Conservation (phyloP, 345 rosid genomes). For the Gossypium stocksii region DNA sequence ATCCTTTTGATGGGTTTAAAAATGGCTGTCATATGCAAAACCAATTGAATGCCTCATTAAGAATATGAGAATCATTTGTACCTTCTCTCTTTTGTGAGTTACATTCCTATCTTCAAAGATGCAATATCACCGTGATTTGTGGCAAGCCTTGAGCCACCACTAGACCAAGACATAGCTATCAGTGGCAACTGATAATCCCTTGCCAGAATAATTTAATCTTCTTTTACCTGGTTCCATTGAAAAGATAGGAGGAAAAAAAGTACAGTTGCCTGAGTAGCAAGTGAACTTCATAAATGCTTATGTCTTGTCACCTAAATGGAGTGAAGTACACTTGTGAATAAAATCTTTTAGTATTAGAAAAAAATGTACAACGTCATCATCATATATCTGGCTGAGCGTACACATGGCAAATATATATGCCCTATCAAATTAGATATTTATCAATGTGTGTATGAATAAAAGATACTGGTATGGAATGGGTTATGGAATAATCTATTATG, state of each 20-base stretch:
- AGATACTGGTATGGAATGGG: neutral
- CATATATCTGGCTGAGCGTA: neutral
- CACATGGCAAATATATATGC: neutral
- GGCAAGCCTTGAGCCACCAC: neutral
- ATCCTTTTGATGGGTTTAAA: neutral
- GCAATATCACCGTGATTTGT: neutral
- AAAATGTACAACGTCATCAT: neutral
- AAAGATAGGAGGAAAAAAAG: neutral
- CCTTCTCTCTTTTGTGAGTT: neutral
- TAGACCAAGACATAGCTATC: neutral
- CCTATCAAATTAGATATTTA: neutral
- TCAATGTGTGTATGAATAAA: neutral
- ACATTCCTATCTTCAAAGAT: neutral
- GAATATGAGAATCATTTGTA: neutral
- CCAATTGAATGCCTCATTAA: neutral
- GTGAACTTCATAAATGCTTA: neutral
- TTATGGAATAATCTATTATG: neutral
- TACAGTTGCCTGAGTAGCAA: neutral
- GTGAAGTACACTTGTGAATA: neutral
- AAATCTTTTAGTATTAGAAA: neutral
- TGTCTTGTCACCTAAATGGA: neutral
- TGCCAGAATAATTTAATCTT: neutral
- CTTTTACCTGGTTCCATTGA: neutral
- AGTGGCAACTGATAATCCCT: neutral
- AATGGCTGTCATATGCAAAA: neutral